Base-by-base conservation (phyloP, 1,284 basidiomycete genomes). In the Rhodotorula sp. region DNA sequence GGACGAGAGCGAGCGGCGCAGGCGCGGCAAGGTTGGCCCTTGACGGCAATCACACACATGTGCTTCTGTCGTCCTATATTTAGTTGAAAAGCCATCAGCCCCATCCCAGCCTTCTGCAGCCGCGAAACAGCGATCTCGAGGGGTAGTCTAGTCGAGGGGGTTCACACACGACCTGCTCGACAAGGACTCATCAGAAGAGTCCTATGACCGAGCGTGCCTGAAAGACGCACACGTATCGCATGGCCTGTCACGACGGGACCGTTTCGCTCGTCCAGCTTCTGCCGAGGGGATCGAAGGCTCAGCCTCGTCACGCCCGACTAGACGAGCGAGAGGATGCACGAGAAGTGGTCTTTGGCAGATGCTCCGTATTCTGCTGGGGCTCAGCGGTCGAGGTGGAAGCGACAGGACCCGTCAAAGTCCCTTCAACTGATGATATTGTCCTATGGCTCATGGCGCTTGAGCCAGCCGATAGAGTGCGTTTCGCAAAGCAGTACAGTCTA, bases 41-140 rank as follows among this genome's bases (percentile, higher is more conserved):
- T 67, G 8, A 71, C 67, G 13, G 72, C 66, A 26, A 78, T 78
- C 26, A 75, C 59, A 59, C 78, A 78, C 9, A 74, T 62, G 26
- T 76, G 76, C 61, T 78, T 78, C 50, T 70, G 68, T 1, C 78
- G 71, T 37, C 77, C 76, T 78, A 59, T 6, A 11, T 47, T 20
- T 31, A 37, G 26, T n/a, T 16, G 47, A 34, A 34, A 34, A 34
- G 34, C 34, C 34, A 34, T 34, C 34, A 34, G 34, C 34, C 6
- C 34, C 34, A 5, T 34, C 34, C 34, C 34, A 34, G 34, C 34
- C 34, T 34, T 34, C 34, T 34, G 34, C 34, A 34, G 6, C 34
- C 34, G 50, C 26, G 9, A 57, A 26, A 16, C 28, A 48, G 20
- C 28, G 16, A 7, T 26, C 1, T 3, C 4, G 24, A 13, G 50